phyloP scores from a whole-genome alignment of 768 basidiomycete genomes.

The Pilatotrama ljubarskyi region DNA sequence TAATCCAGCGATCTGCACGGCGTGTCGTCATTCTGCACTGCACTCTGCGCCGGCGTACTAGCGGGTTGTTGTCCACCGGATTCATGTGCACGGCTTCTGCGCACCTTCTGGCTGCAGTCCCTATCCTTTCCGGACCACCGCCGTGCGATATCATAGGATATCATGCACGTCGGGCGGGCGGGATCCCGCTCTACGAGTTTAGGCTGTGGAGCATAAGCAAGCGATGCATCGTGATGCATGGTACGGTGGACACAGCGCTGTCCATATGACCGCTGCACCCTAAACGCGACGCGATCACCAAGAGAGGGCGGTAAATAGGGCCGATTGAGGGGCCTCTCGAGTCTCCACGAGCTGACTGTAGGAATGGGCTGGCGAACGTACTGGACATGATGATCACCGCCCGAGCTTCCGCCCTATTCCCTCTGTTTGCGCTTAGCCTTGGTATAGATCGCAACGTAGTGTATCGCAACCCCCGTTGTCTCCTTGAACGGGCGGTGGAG shows the following conservation, averaged over 20 bases:
- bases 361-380: neutral
- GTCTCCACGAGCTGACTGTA: neutral
- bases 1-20: neutral
- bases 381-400: neutral
- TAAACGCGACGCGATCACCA: neutral
- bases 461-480: too few species aligned
- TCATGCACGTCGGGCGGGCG: neutral
- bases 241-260: neutral
- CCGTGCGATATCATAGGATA: neutral
- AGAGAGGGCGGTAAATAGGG: neutral
- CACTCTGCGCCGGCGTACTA: neutral
- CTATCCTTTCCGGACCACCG: neutral
- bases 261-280: neutral
- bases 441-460: too few species aligned
- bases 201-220: neutral
- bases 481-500: too few species aligned
- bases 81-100: slow-evolving; percentile 6
- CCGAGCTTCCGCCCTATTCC: neutral
- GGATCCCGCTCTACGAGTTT: slow-evolving; percentile 1
- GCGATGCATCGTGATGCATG: neutral
- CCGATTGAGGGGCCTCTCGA: slow-evolving; percentile 3
- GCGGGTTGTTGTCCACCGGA: neutral
- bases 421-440: too few species aligned
- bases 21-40: slow-evolving; percentile 7
- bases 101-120: neutral